Percentiles rank a stretch among this genome's conserved stretches.
Evolutionary conservation across 2,329 filamentous ascomycete species (phyloP).

Genomic region (Aspergillus pseudonomiae): DNA sequence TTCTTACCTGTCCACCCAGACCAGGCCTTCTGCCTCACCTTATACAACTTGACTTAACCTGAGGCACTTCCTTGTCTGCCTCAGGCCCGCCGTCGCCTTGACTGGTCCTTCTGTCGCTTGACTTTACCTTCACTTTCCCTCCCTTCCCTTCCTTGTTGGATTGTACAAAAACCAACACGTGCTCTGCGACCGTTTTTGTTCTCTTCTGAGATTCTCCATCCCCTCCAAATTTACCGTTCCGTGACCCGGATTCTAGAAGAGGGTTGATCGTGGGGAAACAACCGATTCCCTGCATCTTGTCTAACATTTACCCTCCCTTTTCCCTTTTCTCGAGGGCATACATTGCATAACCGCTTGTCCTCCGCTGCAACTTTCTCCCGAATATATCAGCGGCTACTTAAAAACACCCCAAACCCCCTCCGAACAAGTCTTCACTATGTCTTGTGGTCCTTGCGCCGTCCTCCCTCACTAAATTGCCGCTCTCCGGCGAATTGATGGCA

Average conservation of each 20-base stretch:
- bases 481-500: constrained; percentile 27
- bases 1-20: constrained; percentile 1
- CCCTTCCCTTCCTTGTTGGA: background rate
- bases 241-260: constrained; percentile 8
- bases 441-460: constrained; percentile 20
- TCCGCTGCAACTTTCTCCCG: constrained; percentile 13
- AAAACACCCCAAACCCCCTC: constrained; percentile 5
- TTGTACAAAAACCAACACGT: constrained; percentile 21
- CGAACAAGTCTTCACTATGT: constrained; percentile 20
- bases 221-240: constrained; percentile 4
- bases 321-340: constrained; percentile 13
- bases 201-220: constrained; percentile 14
- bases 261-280: constrained; percentile 3
- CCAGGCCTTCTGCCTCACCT: constrained; percentile 9
- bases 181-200: constrained; percentile 21
- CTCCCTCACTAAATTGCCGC: constrained; percentile 26
- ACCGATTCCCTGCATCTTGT: constrained; percentile 9
- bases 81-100: constrained; percentile 2
- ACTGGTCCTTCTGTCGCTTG: constrained; percentile 9
- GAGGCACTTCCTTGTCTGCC: constrained; percentile 7
- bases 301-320: constrained; percentile 1
- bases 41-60: constrained; percentile 1
- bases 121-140: constrained; percentile 8
- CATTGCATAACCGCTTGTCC: constrained; percentile 21
- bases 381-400: constrained; percentile 11